phyloP scores from a whole-genome alignment of 129 eudicot species.

The Tagetes erecta region DNA sequence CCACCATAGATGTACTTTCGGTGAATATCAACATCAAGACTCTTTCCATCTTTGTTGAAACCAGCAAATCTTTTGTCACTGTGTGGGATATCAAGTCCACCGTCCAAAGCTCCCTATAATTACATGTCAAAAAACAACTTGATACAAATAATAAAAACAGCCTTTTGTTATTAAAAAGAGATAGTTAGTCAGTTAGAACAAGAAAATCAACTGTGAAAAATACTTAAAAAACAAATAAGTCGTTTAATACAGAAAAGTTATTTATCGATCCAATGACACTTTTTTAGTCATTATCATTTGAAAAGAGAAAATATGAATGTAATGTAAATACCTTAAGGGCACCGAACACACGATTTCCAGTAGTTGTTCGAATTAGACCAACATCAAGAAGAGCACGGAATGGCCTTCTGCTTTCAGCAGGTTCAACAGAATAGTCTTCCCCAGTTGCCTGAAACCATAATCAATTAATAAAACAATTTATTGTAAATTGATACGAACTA shows the following conservation, averaged over 20 bases:
- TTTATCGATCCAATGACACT: too few species aligned
- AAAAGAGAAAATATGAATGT: not conserved
- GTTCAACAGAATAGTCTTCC: slow-evolving; percentile 96
- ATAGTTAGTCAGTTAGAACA: too few species aligned
- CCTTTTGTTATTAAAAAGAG: not conserved
- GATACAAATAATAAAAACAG: not conserved
- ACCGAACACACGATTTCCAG: slow-evolving; percentile 95
- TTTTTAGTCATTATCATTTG: not conserved
- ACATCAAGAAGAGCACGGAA: slow-evolving; percentile 97
- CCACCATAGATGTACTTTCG: slow-evolving; percentile 92
- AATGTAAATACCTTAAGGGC: slow-evolving; percentile 70
- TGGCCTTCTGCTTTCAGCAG: slow-evolving; percentile 86
- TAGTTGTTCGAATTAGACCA: slow-evolving; percentile 86
- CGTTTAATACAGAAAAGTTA: too few species aligned
- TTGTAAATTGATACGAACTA: not conserved
- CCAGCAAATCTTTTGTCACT: slow-evolving; percentile 98
- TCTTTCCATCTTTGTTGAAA: slow-evolving; percentile 70
- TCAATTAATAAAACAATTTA: not conserved
- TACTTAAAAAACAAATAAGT: too few species aligned
- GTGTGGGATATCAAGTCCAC: slow-evolving; percentile 95
- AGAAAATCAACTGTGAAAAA: too few species aligned
- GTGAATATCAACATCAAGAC: slow-evolving; percentile 84
- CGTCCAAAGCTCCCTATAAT: slow-evolving; percentile 95
- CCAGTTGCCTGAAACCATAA: slow-evolving; percentile 66
- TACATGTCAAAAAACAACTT: not conserved